Conservation (phyloP, 306 rosid genomes). For the Lathyrus sativus region DNA sequence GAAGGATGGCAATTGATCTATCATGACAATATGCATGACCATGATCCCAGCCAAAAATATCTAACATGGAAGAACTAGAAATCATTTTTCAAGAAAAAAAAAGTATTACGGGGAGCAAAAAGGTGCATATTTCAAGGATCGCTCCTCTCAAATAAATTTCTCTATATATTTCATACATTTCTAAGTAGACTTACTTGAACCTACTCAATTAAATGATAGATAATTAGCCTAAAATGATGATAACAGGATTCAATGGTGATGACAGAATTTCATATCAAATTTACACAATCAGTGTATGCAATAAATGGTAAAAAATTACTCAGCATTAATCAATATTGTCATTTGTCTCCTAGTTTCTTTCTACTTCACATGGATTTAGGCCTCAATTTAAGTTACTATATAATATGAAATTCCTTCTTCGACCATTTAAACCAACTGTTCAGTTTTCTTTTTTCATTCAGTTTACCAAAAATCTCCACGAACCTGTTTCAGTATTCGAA, state of each 20-base stretch:
- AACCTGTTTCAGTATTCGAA: conserved; percentile 64
- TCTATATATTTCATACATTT: background rate
- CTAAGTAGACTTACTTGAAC: background rate
- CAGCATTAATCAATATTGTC: conserved; percentile 21
- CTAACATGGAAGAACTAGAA: conserved; percentile 10
- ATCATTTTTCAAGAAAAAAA: conserved; percentile 5
- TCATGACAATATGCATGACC: background rate
- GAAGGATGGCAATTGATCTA: conserved; percentile 9
- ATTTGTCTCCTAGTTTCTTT: conserved; percentile 10
- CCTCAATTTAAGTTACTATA: background rate
- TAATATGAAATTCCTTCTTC: background rate
- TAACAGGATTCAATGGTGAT: conserved; percentile 12
- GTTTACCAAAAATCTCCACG: conserved; percentile 29
- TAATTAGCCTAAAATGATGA: conserved; percentile 2
- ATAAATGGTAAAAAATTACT: conserved; percentile 2
- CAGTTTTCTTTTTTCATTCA: conserved; percentile 5
- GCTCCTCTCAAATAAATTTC: background rate
- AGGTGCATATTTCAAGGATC: background rate
- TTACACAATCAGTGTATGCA: conserved; percentile 14
- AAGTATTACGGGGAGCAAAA: background rate
- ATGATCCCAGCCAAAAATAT: conserved; percentile 2
- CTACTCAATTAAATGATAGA: background rate
- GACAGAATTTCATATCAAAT: background rate
- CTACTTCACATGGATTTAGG: conserved; percentile 17
- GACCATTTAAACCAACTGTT: background rate